These are phyloP conservation scores for Purpureocillium lavendulum DNA, from an alignment of 2,329 filamentous ascomycete genomes.

Conservation along the genomic window DNA sequence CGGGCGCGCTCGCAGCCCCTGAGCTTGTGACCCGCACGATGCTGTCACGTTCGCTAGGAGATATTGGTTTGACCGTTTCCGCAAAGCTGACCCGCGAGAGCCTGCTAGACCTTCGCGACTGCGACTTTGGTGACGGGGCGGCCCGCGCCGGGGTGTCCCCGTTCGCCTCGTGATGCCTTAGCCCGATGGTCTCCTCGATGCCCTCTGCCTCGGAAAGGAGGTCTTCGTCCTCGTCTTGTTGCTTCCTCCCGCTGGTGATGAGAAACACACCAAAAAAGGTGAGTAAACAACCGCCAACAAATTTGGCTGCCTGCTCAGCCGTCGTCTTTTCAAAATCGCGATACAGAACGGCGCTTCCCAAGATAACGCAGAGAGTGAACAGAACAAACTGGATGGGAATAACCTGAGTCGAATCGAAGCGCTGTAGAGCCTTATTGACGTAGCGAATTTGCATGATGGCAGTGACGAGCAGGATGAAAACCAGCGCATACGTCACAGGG, in stretches of 20 bases:
- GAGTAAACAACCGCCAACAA: slow-evolving; percentile 80
- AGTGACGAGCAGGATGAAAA: slow-evolving; percentile 70
- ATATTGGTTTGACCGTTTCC: slow-evolving; percentile 26
- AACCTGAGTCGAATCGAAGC: slow-evolving; percentile 94
- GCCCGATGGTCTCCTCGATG: slow-evolving; percentile 55
- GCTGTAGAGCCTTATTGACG: slow-evolving; percentile 77
- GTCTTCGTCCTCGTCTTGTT: slow-evolving; percentile 50
- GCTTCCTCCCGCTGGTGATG: slow-evolving; percentile 76
- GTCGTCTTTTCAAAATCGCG: slow-evolving; percentile 87
- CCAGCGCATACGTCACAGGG: slow-evolving; percentile 81
- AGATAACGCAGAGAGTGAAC: slow-evolving; percentile 91
- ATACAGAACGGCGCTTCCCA: slow-evolving; percentile 88
- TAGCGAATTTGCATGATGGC: slow-evolving; percentile 97
- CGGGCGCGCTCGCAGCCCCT: slow-evolving; percentile 20
- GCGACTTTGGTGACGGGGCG: slow-evolving; percentile 14
- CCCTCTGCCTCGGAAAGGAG: slow-evolving; percentile 45
- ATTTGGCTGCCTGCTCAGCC: slow-evolving; percentile 66
- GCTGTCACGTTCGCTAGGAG: slow-evolving; percentile 25
- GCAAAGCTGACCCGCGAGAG: slow-evolving; percentile 38
- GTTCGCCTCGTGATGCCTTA: slow-evolving; percentile 39
- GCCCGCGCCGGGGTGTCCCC: slow-evolving; percentile 10
- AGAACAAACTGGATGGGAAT: slow-evolving; percentile 97
- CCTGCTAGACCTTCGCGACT: slow-evolving; percentile 40
- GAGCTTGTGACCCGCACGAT: slow-evolving; percentile 5
- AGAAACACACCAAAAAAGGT: slow-evolving; percentile 97